phyloP scores from a whole-genome alignment of 2,329 filamentous ascomycete species.

The Cyanodermella asteris region DNA sequence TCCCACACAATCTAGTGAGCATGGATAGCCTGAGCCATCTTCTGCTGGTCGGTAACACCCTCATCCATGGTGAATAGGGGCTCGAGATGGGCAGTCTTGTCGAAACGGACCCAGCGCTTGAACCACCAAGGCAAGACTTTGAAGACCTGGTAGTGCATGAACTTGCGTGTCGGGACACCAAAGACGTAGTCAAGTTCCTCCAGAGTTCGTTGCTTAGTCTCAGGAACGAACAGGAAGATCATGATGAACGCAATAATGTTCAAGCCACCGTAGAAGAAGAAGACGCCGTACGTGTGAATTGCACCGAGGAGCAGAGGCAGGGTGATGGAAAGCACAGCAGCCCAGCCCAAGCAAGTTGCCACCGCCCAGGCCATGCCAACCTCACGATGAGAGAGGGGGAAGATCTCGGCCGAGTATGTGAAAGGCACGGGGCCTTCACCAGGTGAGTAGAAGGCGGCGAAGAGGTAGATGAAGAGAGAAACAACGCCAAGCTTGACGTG shows the following conservation, averaged over 20 bases:
- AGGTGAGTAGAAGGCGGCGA: constrained; percentile 41
- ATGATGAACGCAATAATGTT: constrained; percentile 39
- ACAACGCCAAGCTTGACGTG: constrained; percentile 30
- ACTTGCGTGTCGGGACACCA: constrained; percentile 35
- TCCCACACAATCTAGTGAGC: too few relatives aligned
- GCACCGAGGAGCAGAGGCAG: constrained; percentile 16
- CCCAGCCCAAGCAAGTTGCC: constrained; percentile 19
- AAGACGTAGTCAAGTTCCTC: constrained; percentile 38
- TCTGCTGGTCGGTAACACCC: constrained; percentile 6
- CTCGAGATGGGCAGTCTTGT: constrained; percentile 24
- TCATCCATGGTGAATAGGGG: constrained; percentile 31
- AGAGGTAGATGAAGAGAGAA: constrained; percentile 41
- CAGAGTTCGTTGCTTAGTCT: constrained; percentile 33
- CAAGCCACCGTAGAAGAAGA: constrained; percentile 24
- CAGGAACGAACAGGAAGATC: constrained; percentile 39
- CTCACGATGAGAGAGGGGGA: constrained; percentile 31
- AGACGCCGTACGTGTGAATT: constrained; percentile 16
- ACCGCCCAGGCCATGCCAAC: constrained; percentile 21
- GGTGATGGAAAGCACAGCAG: constrained; percentile 17
- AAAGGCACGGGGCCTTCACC: constrained; percentile 36
- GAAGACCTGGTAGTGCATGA: constrained; percentile 34
- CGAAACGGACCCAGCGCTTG: constrained; percentile 33
- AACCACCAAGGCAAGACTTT: constrained; percentile 39
- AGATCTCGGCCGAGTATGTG: constrained; percentile 33
- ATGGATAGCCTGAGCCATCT: too few relatives aligned